phyloP scores from a whole-genome alignment of 768 basidiomycete genomes.

The Gloeophyllum trabeum region DNA sequence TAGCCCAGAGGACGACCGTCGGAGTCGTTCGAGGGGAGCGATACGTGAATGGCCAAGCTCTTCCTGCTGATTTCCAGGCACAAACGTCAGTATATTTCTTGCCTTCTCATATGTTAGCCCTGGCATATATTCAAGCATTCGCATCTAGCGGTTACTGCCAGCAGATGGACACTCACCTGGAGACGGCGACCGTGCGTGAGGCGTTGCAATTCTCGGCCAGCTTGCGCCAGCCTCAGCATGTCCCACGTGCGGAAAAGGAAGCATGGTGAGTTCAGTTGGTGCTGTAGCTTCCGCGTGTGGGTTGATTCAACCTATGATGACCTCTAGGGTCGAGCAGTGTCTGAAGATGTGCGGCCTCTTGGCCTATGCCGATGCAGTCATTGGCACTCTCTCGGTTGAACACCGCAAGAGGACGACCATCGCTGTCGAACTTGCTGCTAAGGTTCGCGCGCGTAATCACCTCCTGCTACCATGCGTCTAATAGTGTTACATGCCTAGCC shows the following conservation, averaged over 20 bases:
- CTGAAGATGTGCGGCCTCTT: conserved; percentile 56
- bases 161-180: conserved; percentile 74
- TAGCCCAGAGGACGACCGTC: conserved; percentile 24
- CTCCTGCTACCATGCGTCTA: neutral
- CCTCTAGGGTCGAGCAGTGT: conserved; percentile 38
- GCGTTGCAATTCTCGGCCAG: conserved; percentile 73
- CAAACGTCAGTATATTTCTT: conserved; percentile 31
- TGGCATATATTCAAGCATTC: conserved; percentile 1
- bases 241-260: conserved; percentile 61
- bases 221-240: conserved; percentile 60
- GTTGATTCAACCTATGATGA: neutral
- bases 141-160: conserved; percentile 74
- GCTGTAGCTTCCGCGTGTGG: neutral
- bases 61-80: conserved; percentile 39
- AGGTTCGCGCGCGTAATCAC: conserved; percentile 17
- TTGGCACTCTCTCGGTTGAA: conserved; percentile 59
- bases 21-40: conserved; percentile 30
- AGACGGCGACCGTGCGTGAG: conserved; percentile 69
- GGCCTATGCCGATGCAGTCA: conserved; percentile 53
- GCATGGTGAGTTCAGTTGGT: conserved; percentile 44
- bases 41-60: conserved; percentile 31
- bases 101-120: conserved; percentile 20
- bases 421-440: conserved; percentile 80
- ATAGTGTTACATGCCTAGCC: conserved; percentile 30
- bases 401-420: conserved; percentile 78